These are phyloP conservation scores for Nannizziopsis barbatae DNA, from an alignment of 2,329 filamentous ascomycete genomes.

Conservation along the genomic window DNA sequence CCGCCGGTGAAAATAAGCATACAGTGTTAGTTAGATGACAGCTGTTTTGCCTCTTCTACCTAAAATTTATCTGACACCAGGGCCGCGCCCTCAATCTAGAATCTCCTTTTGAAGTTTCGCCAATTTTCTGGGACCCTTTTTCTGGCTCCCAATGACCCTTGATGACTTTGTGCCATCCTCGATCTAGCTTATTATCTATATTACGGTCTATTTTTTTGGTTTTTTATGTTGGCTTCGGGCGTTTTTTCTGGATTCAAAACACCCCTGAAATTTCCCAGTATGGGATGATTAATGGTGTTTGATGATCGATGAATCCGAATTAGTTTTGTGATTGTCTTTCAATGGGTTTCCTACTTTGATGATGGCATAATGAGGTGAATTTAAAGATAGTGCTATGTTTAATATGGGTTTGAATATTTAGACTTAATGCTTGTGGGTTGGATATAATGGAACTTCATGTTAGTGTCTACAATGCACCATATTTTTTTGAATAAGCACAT, in stretches of 20 bases:
- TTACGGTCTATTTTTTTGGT: background rate
- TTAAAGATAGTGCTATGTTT: too few species aligned
- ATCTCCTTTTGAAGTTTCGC: background rate
- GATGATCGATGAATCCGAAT: background rate
- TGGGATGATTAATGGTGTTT: slow-evolving; percentile 1
- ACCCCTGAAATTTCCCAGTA: background rate
- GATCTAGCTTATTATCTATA: background rate
- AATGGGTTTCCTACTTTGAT: background rate
- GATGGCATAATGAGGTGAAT: too few species aligned
- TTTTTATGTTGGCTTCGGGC: background rate
- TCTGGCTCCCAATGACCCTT: background rate
- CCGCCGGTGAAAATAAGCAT: slow-evolving; percentile 23
- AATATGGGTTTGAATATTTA: too few species aligned
- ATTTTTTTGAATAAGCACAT: too few species aligned
- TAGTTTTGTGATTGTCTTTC: background rate
- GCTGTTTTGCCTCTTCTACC: background rate
- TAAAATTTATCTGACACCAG: background rate
- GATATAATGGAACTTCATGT: too few species aligned
- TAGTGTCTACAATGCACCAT: too few species aligned
- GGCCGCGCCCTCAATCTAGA: too few species aligned
- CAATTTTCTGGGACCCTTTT: background rate
- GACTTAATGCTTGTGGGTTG: too few species aligned
- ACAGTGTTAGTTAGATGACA: background rate
- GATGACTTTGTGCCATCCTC: background rate
- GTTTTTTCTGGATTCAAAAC: too few species aligned